phyloP scores from a whole-genome alignment of 352 stramenopile genomes.

The Phytophthora nicotianae region DNA sequence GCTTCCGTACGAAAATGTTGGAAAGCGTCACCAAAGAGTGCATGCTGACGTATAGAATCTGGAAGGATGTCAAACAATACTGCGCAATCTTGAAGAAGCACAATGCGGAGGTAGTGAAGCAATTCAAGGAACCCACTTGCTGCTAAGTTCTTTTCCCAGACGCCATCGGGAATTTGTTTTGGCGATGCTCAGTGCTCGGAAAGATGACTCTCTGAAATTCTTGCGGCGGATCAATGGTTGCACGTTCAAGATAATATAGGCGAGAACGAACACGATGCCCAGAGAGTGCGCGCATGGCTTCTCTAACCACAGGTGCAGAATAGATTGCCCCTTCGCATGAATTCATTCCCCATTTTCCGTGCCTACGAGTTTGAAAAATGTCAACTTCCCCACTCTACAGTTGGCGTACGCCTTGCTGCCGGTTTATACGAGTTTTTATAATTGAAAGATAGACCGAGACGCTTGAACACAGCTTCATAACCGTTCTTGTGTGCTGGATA shows the following conservation, averaged over 20 bases:
- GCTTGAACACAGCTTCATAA: slow-evolving; percentile 11
- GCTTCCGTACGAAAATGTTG: slow-evolving; percentile 1
- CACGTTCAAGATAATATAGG: slow-evolving; percentile 6
- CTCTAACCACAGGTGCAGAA: background rate
- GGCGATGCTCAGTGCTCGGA: background rate
- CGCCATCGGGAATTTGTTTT: slow-evolving; percentile 9
- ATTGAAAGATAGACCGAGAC: background rate
- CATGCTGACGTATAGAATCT: background rate
- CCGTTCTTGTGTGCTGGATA: slow-evolving; percentile 12
- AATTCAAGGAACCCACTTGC: slow-evolving; percentile 16
- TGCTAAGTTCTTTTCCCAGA: slow-evolving; percentile 13
- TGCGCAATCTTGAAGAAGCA: slow-evolving; percentile 12
- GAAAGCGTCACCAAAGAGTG: background rate
- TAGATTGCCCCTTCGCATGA: slow-evolving; percentile 5
- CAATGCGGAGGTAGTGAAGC: slow-evolving; percentile 2
- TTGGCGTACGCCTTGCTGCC: slow-evolving; percentile 13
- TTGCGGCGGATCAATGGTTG: slow-evolving; percentile 5
- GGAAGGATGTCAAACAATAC: slow-evolving; percentile 8
- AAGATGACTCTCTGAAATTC: slow-evolving; percentile 3
- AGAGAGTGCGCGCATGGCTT: slow-evolving; percentile 3
- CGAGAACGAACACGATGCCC: background rate
- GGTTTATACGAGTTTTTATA: slow-evolving; percentile 13
- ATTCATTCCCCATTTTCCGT: slow-evolving; percentile 10
- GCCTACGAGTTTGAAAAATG: background rate
- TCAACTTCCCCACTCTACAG: slow-evolving; percentile 7